Evolutionary conservation across 1,284 basidiomycete species (phyloP).

Genomic region (Ganoderma resinaceum): DNA sequence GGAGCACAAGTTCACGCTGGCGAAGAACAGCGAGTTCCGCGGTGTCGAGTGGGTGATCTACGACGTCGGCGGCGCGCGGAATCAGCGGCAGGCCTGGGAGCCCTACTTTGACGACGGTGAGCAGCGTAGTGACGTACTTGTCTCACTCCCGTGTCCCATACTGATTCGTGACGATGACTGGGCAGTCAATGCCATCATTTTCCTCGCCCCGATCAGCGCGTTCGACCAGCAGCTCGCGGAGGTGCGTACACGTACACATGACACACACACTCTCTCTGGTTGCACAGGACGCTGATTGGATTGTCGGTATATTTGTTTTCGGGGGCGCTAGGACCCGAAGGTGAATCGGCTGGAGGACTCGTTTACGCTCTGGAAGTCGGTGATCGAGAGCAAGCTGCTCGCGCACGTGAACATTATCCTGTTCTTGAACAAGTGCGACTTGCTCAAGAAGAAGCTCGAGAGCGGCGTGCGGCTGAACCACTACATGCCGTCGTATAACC

Average conservation of each 20-base stretch:
- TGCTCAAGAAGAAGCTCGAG: constrained; percentile 78
- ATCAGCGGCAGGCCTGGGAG: constrained; percentile 82
- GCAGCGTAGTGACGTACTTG: not conserved
- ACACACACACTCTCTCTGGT: not conserved
- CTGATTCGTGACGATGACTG: not conserved
- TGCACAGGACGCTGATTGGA: not conserved
- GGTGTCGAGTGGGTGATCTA: constrained; percentile 80
- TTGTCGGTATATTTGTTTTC: not conserved
- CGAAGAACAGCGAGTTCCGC: constrained; percentile 57
- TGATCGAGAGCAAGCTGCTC: constrained; percentile 74
- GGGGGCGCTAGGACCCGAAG: constrained; percentile 57
- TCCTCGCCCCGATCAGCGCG: constrained; percentile 82
- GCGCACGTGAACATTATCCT: constrained; percentile 75
- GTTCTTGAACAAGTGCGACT: constrained; percentile 82
- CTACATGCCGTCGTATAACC: constrained; percentile 68
- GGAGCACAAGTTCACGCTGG: constrained; percentile 75
- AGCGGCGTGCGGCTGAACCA: constrained; percentile 74
- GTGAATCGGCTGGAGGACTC: constrained; percentile 83
- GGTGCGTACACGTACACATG: constrained; percentile 50
- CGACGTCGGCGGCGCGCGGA: constrained; percentile 80
- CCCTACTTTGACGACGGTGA: constrained; percentile 84
- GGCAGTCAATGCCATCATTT: constrained; percentile 82
- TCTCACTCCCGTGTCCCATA: not conserved
- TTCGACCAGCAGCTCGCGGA: constrained; percentile 83
- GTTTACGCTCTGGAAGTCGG: constrained; percentile 69